A percentile compares a stretch with the other conserved stretches of the same genome.
Evolutionary conservation across 2,329 filamentous ascomycete genomes (phyloP).

Genomic region (Phialemonium atrogriseum): DNA sequence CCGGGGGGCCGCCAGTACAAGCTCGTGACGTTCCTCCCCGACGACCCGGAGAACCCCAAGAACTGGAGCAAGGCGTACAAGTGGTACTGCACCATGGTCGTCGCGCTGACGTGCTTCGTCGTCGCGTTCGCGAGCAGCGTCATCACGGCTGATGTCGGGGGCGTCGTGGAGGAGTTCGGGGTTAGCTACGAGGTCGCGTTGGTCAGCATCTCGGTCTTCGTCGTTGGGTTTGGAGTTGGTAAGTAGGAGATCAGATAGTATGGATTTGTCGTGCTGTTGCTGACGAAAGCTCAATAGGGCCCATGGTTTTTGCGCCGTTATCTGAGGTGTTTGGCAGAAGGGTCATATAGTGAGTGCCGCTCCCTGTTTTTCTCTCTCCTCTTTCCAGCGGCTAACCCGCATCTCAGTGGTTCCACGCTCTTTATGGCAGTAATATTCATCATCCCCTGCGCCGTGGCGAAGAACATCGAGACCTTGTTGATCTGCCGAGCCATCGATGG

Average conservation of each 20-base stretch:
- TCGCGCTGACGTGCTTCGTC: conserved; percentile 67
- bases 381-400: conserved; percentile 4
- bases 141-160: conserved; percentile 66
- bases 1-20: conserved; percentile 25
- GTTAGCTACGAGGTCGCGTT: conserved; percentile 67
- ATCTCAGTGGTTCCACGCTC: conserved; percentile 48
- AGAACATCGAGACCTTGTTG: conserved; percentile 69
- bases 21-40: conserved; percentile 57
- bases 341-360: conserved; percentile 55
- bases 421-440: conserved; percentile 67
- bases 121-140: conserved; percentile 65
- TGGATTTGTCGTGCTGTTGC: neutral
- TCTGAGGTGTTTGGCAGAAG: conserved; percentile 68
- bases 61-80: conserved; percentile 74
- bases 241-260: conserved; percentile 17
- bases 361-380: too few relatives aligned
- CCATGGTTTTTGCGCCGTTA: conserved; percentile 71
- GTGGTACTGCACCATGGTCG: conserved; percentile 81
- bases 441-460: conserved; percentile 68
- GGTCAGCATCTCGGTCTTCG: conserved; percentile 66
- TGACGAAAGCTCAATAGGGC: conserved; percentile 37
- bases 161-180: conserved; percentile 54
- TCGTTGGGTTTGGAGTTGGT: conserved; percentile 74
- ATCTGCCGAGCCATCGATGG: conserved; percentile 72
- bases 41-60: conserved; percentile 73